phyloP scores from a whole-genome alignment of 305 asterid genomes.

The Solanum hybrid region DNA sequence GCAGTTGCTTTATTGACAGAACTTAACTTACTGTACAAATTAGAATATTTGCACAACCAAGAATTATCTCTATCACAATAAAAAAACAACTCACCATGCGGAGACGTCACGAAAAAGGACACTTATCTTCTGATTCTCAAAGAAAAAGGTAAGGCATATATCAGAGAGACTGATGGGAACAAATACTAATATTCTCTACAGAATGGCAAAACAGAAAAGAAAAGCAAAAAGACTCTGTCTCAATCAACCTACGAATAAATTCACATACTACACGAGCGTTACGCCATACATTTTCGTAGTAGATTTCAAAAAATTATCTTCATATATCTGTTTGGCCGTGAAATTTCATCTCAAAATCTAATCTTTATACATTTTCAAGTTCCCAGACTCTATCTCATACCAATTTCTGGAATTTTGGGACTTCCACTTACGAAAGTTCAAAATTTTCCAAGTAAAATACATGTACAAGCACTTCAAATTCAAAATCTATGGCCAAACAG shows the following conservation, averaged over 20 bases:
- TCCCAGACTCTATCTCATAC: not conserved
- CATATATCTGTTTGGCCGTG: not conserved
- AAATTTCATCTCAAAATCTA: not conserved
- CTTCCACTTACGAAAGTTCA: not conserved
- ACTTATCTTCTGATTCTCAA: not conserved
- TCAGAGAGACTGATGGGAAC: constrained; percentile 1
- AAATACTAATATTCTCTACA: not conserved
- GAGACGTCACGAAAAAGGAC: not conserved
- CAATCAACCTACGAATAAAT: not conserved
- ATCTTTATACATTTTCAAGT: not conserved
- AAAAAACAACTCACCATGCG: not conserved
- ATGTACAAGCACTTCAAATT: not conserved
- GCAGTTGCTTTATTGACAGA: not conserved
- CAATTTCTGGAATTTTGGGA: not conserved
- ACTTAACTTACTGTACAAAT: not conserved
- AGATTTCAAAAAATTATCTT: not conserved
- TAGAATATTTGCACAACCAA: not conserved
- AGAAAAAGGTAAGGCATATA: not conserved
- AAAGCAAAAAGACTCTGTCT: not conserved
- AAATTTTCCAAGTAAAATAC: not conserved
- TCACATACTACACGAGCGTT: not conserved
- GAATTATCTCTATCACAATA: not conserved
- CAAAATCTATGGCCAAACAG: not conserved
- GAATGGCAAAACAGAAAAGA: not conserved
- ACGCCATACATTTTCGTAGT: not conserved